Base-by-base conservation (phyloP, 176 grass and related monocot species). In the Tillandsia leiboldiana region DNA sequence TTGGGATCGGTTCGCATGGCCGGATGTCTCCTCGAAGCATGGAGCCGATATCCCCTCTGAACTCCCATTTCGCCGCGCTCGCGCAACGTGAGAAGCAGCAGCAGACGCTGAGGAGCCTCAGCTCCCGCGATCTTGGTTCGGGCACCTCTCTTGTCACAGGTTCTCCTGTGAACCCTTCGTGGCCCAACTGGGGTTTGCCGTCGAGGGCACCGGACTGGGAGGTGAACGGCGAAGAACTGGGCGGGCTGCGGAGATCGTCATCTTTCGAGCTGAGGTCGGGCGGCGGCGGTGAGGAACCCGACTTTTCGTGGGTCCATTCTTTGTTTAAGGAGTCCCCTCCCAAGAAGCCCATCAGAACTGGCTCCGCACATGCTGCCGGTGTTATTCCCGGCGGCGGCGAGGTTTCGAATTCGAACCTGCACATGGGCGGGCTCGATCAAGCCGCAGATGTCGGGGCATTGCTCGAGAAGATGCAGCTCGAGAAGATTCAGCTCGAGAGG, bases 221-320 rank as follows among this genome's bases (percentile, higher is more conserved):
- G 0, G 81, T 90, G 24, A 79, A 87, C 62, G 78, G 83, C 67
- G 91, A 87, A 68, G 91, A 96, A 62, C 71, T 90, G 70, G 87
- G 87, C 49, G 70, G 78, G 65, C 87, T 96, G 56, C 72, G 73
- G n/a, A 67, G 83, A 1, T 90, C 90, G 64, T 96, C 91, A n/a
- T 90, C 91, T 13, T 96, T 96, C 73, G 91, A 96, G 49, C 63
- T 85, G 73, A 75, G 74, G 17, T 86, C 63, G 69, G 81, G 72
- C 50, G 56, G 72, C 50, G 56, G 73, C 11, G 67, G 73, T 15
- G 90, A 89, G 42, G 90, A 94, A 49, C 90, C 86, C 14, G 90
- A 94, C 74, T 65, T 94, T 15, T 94, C 90, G 15, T 94, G 90
- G 90, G 86, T 92, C 10, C 85, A 92, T 68, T 86, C 90, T 51